A percentile compares a stretch with the other conserved stretches of the same genome.
Evolutionary conservation across 2,329 filamentous ascomycete species (phyloP).

Genomic region (Trichoderma sp.): DNA sequence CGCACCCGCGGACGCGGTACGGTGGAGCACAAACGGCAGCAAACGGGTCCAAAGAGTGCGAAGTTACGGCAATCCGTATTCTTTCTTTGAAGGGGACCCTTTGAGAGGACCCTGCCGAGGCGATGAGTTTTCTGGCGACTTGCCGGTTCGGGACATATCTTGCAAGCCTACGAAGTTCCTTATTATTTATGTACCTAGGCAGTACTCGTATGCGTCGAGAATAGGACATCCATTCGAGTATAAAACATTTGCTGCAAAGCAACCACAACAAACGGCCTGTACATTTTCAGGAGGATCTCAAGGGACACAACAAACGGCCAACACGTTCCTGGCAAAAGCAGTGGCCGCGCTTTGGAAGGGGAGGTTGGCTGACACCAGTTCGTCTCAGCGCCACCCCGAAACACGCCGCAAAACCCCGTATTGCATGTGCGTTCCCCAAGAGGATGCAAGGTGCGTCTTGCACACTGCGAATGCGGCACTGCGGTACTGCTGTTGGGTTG

Average conservation of each 20-base stretch:
- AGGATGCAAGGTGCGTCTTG: not conserved
- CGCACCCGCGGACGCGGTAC: slow-evolving; percentile 8
- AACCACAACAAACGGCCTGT: not conserved
- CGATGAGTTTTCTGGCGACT: not conserved
- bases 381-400: slow-evolving; percentile 19
- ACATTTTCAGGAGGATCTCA: not conserved
- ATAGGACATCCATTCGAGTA: not conserved
- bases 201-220: not conserved
- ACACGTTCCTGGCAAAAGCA: not conserved
- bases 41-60: not conserved
- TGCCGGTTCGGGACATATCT: slow-evolving; percentile 6
- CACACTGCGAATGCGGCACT: not conserved
- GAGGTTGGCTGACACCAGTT: not conserved
- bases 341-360: not conserved
- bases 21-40: slow-evolving; percentile 8
- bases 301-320: not conserved
- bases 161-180: not conserved
- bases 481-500: not conserved
- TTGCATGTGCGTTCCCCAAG: not conserved
- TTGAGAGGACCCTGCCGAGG: not conserved
- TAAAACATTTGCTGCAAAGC: not conserved
- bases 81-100: not conserved
- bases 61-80: not conserved
- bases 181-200: not conserved
- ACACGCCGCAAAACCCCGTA: slow-evolving; percentile 4